Conservation (phyloP, 2,329 filamentous ascomycete species). For the Fusarium verrucosum region DNA sequence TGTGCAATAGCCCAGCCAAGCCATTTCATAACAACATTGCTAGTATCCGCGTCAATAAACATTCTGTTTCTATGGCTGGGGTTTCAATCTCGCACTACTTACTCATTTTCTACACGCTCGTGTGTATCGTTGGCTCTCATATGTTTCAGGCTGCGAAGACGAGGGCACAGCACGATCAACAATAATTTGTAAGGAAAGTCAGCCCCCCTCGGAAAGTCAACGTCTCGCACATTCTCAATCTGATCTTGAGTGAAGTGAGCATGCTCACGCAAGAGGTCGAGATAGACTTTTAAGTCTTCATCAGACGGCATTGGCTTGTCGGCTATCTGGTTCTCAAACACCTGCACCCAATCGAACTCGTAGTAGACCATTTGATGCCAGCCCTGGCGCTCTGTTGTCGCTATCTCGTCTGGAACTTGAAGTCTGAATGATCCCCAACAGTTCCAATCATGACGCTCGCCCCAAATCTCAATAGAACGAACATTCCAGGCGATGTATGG, state of each 20-base stretch:
- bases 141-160: background rate
- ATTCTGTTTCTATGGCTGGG: no score
- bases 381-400: no score
- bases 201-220: no score
- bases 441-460: background rate
- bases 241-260: background rate
- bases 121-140: no score
- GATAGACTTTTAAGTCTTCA: background rate
- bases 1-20: background rate
- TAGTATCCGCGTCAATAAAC: background rate
- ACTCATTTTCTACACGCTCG: no score
- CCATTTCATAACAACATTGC: background rate
- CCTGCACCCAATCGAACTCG: background rate
- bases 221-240: background rate
- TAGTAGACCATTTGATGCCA: background rate
- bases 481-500: constrained; percentile 4
- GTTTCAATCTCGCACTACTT: no score
- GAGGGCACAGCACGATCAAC: background rate
- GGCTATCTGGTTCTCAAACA: background rate
- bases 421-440: background rate
- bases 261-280: background rate
- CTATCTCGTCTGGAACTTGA: background rate
- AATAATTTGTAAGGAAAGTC: background rate
- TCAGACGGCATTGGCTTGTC: background rate
- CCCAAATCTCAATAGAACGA: background rate